Conservation (phyloP, 2,329 filamentous ascomycete species). For the Stagonosporopsis rhizophila region DNA sequence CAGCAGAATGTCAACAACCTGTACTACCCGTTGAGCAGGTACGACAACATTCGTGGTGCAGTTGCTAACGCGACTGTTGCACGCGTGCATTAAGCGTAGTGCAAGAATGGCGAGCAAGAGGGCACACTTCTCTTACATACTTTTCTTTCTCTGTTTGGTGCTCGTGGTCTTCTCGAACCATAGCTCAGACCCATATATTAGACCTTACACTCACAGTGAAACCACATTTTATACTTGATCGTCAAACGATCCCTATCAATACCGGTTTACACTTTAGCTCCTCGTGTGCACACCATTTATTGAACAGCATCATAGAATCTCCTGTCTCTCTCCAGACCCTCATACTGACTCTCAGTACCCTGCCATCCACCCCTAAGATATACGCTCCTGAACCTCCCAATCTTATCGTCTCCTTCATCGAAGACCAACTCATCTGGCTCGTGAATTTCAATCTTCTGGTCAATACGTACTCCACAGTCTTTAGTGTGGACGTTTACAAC, state of each 20-base stretch:
- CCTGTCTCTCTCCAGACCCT: slow-evolving; percentile 23
- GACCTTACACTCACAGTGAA: neutral
- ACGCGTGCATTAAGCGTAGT: neutral
- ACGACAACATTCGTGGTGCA: slow-evolving; percentile 27
- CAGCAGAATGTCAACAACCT: slow-evolving; percentile 22
- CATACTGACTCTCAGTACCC: slow-evolving; percentile 35
- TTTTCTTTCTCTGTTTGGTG: neutral
- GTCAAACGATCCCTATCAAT: neutral
- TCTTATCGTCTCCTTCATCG: slow-evolving; percentile 18
- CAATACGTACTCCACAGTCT: slow-evolving; percentile 28
- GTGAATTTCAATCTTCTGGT: slow-evolving; percentile 41
- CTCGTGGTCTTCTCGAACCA: neutral
- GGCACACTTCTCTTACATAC: neutral
- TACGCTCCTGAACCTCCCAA: slow-evolving; percentile 32
- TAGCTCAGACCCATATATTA: neutral
- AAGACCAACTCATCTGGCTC: slow-evolving; percentile 33
- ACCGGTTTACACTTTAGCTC: no score
- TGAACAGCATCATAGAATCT: slow-evolving; percentile 17
- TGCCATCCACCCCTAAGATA: slow-evolving; percentile 26
- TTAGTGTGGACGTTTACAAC: slow-evolving; percentile 38
- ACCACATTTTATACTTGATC: neutral
- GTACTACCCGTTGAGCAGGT: slow-evolving; percentile 35
- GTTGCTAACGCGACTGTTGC: neutral
- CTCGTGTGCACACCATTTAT: neutral
- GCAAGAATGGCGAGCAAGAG: neutral